Evolutionary conservation across 2,329 filamentous ascomycete genomes (phyloP).

Genomic region (Zasmidium angulare): DNA sequence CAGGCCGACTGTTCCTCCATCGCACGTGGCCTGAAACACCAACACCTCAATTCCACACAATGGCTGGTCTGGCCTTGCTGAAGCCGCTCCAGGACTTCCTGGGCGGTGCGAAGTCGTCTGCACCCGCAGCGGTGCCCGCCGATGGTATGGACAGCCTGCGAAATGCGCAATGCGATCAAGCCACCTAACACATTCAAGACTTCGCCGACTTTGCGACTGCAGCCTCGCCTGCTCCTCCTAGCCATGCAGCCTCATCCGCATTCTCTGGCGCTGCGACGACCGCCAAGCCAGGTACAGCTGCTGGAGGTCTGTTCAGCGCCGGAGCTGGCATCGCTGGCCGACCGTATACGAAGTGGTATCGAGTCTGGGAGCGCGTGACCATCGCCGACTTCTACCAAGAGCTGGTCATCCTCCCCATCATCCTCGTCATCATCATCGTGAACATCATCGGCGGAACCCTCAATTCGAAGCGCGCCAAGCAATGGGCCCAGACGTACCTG

Average conservation of each 20-base stretch:
- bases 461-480: constrained; percentile 77
- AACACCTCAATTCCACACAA: constrained; percentile 19
- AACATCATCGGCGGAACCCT: constrained; percentile 78
- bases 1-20: neutral
- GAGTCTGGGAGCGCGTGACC: constrained; percentile 86
- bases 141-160: constrained; percentile 14
- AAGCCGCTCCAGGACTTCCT: constrained; percentile 70
- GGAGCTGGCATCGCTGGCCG: constrained; percentile 46
- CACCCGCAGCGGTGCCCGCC: constrained; percentile 33
- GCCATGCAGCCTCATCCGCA: constrained; percentile 51
- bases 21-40: neutral
- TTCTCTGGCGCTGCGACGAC: constrained; percentile 45
- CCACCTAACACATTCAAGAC: constrained; percentile 55
- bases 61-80: constrained; percentile 52
- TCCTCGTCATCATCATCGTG: constrained; percentile 71
- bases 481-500: constrained; percentile 76
- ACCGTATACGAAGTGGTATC: constrained; percentile 95
- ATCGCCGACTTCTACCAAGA: constrained; percentile 84
- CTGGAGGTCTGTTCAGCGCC: constrained; percentile 39
- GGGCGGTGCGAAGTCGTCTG: constrained; percentile 63
- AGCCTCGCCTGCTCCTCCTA: constrained; percentile 61
- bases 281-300: constrained; percentile 16
- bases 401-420: constrained; percentile 73
- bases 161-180: constrained; percentile 4
- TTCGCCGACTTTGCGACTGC: constrained; percentile 90